Percentiles rank a stretch among this genome's conserved stretches.
Evolutionary conservation across 495 filamentous ascomycete genomes (phyloP).

Genomic region (Penicillium tannophilum): DNA sequence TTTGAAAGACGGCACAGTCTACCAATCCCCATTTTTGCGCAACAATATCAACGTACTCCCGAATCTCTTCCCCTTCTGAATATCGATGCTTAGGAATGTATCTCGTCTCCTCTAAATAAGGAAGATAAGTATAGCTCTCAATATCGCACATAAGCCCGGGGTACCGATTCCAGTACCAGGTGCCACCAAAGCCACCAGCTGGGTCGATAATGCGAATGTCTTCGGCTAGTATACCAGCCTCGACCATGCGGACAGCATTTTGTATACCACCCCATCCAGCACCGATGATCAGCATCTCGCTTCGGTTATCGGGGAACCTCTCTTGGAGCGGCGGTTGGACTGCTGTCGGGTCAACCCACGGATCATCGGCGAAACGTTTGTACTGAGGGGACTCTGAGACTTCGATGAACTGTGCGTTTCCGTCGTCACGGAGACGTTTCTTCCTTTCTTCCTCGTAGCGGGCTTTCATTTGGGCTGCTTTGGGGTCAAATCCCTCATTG

Average conservation of each 20-base stretch:
- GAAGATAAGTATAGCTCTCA: constrained; percentile 45
- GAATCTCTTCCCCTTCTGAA: constrained; percentile 25
- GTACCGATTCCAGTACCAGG: constrained; percentile 51
- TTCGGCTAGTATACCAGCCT: constrained; percentile 42
- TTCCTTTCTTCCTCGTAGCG: constrained; percentile 46
- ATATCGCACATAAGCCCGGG: constrained; percentile 38
- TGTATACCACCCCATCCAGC: constrained; percentile 55
- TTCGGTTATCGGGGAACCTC: constrained; percentile 32
- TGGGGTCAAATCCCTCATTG: too few relatives aligned
- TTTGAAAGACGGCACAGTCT: constrained; percentile 48
- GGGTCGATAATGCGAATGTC: constrained; percentile 55
- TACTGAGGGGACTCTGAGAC: constrained; percentile 18
- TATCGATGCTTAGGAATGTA: constrained; percentile 52
- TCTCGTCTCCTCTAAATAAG: constrained; percentile 61
- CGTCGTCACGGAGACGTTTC: constrained; percentile 49
- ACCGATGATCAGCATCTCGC: constrained; percentile 45
- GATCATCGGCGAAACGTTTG: constrained; percentile 41
- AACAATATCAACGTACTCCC: constrained; percentile 26
- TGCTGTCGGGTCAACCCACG: constrained; percentile 45
- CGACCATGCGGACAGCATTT: constrained; percentile 50
- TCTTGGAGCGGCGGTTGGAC: constrained; percentile 23
- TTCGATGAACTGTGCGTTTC: constrained; percentile 42
- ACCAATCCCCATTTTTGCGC: constrained; percentile 43
- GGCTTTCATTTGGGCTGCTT: neutral
- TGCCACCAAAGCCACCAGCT: constrained; percentile 46